A percentile compares a stretch with the other conserved stretches of the same genome.
Evolutionary conservation across 352 stramenopile species (phyloP).

Genomic region (Globisporangium abappressorium): DNA sequence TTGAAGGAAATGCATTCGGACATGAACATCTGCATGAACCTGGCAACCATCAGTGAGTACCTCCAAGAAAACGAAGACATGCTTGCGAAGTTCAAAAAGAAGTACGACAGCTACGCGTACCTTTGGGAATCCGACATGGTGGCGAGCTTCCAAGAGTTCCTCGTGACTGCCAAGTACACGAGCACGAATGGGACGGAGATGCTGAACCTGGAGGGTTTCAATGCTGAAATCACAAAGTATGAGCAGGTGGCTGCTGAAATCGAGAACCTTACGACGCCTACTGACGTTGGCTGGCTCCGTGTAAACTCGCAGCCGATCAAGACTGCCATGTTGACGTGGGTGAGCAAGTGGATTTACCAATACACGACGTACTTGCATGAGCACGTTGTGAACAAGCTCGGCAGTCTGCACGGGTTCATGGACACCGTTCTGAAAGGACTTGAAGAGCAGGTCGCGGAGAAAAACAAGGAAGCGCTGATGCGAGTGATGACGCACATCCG

Average conservation of each 20-base stretch:
- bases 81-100: slow-evolving; percentile 90
- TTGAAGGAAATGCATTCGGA: slow-evolving; percentile 97
- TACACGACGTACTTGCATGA: slow-evolving; percentile 94
- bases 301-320: slow-evolving; percentile 98
- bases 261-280: slow-evolving; percentile 83
- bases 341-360: slow-evolving; percentile 95
- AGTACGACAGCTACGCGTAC: slow-evolving; percentile 95
- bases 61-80: slow-evolving; percentile 92
- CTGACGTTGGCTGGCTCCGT: slow-evolving; percentile 96
- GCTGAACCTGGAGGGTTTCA: slow-evolving; percentile 94
- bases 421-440: slow-evolving; percentile 88
- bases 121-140: slow-evolving; percentile 96
- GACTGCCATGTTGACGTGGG: slow-evolving; percentile 93
- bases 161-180: slow-evolving; percentile 59
- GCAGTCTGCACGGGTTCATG: slow-evolving; percentile 92
- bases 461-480: slow-evolving; percentile 95
- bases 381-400: slow-evolving; percentile 89
- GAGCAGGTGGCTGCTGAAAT: slow-evolving; percentile 92
- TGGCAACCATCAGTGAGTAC: slow-evolving; percentile 93
- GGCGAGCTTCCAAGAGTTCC: slow-evolving; percentile 92
- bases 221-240: slow-evolving; percentile 95
- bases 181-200: slow-evolving; percentile 83
- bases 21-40: slow-evolving; percentile 92
- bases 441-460: slow-evolving; percentile 87
- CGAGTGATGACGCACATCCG: slow-evolving; percentile 96